phyloP scores from a whole-genome alignment of 305 asterid species.

The Fraxinus floribunda region DNA sequence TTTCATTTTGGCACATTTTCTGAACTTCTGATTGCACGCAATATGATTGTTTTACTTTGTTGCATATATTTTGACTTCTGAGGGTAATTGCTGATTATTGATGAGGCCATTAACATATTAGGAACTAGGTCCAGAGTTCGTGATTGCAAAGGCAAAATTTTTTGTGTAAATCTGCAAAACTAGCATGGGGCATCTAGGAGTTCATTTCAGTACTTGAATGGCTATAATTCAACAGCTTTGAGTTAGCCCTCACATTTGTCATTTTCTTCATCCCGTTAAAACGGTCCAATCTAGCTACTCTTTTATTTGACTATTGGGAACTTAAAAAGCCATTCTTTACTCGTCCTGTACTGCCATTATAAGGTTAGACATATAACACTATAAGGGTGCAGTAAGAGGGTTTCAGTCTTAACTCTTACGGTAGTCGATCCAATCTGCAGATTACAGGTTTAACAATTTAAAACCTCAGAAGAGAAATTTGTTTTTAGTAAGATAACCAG shows the following conservation, averaged over 20 bases:
- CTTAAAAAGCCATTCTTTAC: background rate
- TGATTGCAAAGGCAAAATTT: background rate
- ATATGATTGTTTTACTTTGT: background rate
- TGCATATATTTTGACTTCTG: background rate
- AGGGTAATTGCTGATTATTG: background rate
- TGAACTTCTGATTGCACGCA: background rate
- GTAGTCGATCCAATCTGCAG: background rate
- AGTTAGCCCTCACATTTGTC: background rate
- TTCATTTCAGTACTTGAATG: background rate
- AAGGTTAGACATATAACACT: background rate
- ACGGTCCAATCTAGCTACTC: background rate
- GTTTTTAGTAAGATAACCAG: background rate
- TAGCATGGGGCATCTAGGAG: background rate
- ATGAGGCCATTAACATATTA: background rate
- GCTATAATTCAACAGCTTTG: background rate
- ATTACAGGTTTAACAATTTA: background rate
- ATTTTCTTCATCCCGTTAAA: background rate
- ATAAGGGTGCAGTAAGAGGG: conserved; percentile 5
- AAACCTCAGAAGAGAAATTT: background rate
- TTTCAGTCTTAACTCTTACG: background rate
- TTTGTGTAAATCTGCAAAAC: background rate
- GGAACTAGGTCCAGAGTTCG: background rate
- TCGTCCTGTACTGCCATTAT: conserved; percentile 8
- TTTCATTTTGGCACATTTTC: background rate
- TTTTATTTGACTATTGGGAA: background rate